Base-by-base conservation (phyloP, 163 green algal genomes). In the Volvox carteri region DNA sequence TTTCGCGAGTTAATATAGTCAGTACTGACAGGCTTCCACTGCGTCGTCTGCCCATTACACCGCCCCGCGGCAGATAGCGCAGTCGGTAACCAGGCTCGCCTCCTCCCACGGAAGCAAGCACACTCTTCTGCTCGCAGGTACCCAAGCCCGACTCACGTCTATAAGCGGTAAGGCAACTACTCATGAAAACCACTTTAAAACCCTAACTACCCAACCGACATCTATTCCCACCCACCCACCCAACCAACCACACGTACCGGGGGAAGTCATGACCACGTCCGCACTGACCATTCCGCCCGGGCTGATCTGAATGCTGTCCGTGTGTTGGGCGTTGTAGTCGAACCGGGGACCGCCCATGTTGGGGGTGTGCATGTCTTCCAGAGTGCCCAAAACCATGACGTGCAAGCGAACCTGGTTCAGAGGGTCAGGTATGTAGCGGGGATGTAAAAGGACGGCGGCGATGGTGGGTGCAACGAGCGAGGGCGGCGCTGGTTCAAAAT, bases 341-440 rank as follows among this genome's bases (percentile, higher is more conserved):
- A 90, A 90, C 54, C 75, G 48, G 8, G 74, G 42, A 18, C 74
- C 89, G 42, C 62, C 84, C 39, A 93, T 78, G 73, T 75, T 91
- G 65, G 91, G 91, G 21, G 91, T 89, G 88, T 93, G 91, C 88
- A 93, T 89, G 85, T 93, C 91, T 74, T 86, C 56, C 35, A 89
- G 18, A 2, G 73, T 85, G 60, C 91, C 91, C 48, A 88, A 37
- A 67, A 88, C 83, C 68, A 88, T 74, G 21, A 88, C 35, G 83
- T 87, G 65, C 81, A 87, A 25, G 18, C 65, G 81, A 21, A 87
- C 81, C 81, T 87, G 81, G 56, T n/a, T 19, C 58, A 33, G 14
- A 33, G 19, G 56, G 56, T 19, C 14, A 6, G 30, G 62, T n/a
- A 44, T 74, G 62, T n/a, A 9, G 56, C 9, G 56, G 37, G 68